phyloP scores from a whole-genome alignment of 805 yeast genomes.

The Schwanniomyces polymorphus region DNA sequence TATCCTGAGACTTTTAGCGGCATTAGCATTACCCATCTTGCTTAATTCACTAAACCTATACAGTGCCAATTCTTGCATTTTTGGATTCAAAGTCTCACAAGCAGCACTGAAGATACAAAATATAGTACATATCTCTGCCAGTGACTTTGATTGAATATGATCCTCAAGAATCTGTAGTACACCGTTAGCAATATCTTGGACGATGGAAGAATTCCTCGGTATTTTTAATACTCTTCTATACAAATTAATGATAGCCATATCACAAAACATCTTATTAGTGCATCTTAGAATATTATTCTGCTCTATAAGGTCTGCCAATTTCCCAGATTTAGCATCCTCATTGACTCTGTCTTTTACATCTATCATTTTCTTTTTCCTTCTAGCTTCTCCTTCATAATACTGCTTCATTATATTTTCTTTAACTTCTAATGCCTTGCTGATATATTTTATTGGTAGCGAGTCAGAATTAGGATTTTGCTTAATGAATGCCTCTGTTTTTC shows the following conservation, averaged over 20 bases:
- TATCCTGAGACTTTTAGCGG: slow-evolving; percentile 45
- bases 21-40: slow-evolving; percentile 43
- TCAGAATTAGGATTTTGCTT: slow-evolving; percentile 1
- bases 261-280: slow-evolving; percentile 53
- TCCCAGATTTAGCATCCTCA: slow-evolving; percentile 10
- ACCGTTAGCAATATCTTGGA: slow-evolving; percentile 48
- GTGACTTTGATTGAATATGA: slow-evolving; percentile 44
- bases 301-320: slow-evolving; percentile 19
- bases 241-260: slow-evolving; percentile 55
- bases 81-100: slow-evolving; percentile 49
- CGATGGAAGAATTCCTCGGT: slow-evolving; percentile 44
- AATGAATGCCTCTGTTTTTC: slow-evolving; percentile 24
- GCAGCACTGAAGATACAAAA: slow-evolving; percentile 60
- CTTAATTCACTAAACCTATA: slow-evolving; percentile 42
- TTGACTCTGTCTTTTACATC: slow-evolving; percentile 8
- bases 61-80: slow-evolving; percentile 33
- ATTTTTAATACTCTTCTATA: slow-evolving; percentile 54
- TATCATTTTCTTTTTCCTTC: slow-evolving; percentile 20
- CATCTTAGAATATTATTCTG: slow-evolving; percentile 39
- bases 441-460: slow-evolving; percentile 16
- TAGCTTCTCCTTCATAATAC: slow-evolving; percentile 25
- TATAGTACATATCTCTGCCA: slow-evolving; percentile 56
- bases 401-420: slow-evolving; percentile 19
- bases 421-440: slow-evolving; percentile 25
- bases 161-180: slow-evolving; percentile 36